phyloP scores from a whole-genome alignment of 371 early-diverging fungal genomes.

The Mucor sp. region DNA sequence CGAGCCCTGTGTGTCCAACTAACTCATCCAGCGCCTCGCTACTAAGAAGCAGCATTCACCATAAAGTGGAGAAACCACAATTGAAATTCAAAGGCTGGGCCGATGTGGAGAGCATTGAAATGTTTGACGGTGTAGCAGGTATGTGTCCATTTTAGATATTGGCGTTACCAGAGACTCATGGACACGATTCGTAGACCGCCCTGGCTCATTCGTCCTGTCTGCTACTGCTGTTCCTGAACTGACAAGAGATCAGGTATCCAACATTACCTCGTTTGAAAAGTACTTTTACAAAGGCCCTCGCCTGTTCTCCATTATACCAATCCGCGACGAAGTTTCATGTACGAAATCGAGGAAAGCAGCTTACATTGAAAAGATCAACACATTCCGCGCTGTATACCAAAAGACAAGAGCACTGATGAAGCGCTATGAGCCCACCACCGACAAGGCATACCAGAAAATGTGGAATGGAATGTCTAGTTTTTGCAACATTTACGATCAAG shows the following conservation, averaged over 20 bases:
- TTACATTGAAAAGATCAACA: slow-evolving; percentile 1
- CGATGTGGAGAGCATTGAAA: slow-evolving; percentile 46
- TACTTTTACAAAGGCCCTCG: slow-evolving; percentile 42
- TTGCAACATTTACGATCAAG: slow-evolving; percentile 25
- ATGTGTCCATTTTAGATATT: neutral
- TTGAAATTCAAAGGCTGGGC: slow-evolving; percentile 53
- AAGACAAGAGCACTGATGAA: slow-evolving; percentile 33
- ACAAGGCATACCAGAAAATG: slow-evolving; percentile 22
- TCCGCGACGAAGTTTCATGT: neutral
- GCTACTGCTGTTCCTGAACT: slow-evolving; percentile 17
- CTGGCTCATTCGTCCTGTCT: slow-evolving; percentile 36
- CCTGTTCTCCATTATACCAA: slow-evolving; percentile 26
- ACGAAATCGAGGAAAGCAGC: slow-evolving; percentile 3
- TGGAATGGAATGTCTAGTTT: slow-evolving; percentile 31
- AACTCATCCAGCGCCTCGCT: neutral
- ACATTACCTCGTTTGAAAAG: slow-evolving; percentile 33
- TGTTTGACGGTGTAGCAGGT: slow-evolving; percentile 48
- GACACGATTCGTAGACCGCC: slow-evolving; percentile 12
- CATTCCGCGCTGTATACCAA: slow-evolving; percentile 26
- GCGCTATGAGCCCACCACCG: slow-evolving; percentile 18
- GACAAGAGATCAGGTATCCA: slow-evolving; percentile 11
- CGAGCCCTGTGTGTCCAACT: neutral
- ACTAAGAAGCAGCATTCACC: neutral
- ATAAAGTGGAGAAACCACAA: slow-evolving; percentile 1
- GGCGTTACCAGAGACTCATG: neutral